Evolutionary conservation across 148 eudicot species (phyloP), one percentile per base, ranked within the genome.

Genomic region (Silene conica): DNA sequence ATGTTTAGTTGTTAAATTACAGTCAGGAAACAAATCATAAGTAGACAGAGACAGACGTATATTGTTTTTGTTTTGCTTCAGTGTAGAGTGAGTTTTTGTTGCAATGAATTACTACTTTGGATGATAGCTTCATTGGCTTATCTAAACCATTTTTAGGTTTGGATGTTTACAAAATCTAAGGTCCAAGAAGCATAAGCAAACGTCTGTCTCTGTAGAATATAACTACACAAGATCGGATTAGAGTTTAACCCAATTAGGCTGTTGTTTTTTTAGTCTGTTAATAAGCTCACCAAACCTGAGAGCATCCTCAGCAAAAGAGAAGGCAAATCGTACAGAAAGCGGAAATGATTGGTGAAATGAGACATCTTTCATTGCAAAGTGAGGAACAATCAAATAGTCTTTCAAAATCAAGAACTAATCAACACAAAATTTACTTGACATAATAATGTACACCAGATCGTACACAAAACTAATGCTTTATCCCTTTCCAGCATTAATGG

Each of bases 401-500:
- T 46, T 28, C 48, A 23, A 41, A 20, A 54, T 41, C 9, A n/a
- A 22, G 16, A 25, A 52, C 16, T 41, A 16, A 64, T 56, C 16
- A 45, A 41, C 26, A 34, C 67, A 70, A 41, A 41, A 50, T 61
- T 61, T 31, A 31, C 57, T 25, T 6, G 9, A 34, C 46, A 64
- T 26, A 26, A 26, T 64, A 62, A 71, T 72, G 67, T 41, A 22
- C 70, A 65, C 41, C 63, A 75, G 25, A 57, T 50, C 34, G 21
- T 28, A 22, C 28, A 67, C 41, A 48, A 54, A 74, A 43, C 50
- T 64, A 38, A 38, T 22, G 31, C 46, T 69, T 87, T 70, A 89
- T 79, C 82, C 84, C 71, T 89, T 90, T 71, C 91, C 94, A 12
- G 87, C 78, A 72, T 85, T 83, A 26, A 95, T 90, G 34, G 99